Percentiles rank a stretch among this genome's conserved stretches.
These are phyloP conservation scores for Gaultheria prostrata DNA, from an alignment of 148 eudicot species.

Conservation along the genomic window DNA sequence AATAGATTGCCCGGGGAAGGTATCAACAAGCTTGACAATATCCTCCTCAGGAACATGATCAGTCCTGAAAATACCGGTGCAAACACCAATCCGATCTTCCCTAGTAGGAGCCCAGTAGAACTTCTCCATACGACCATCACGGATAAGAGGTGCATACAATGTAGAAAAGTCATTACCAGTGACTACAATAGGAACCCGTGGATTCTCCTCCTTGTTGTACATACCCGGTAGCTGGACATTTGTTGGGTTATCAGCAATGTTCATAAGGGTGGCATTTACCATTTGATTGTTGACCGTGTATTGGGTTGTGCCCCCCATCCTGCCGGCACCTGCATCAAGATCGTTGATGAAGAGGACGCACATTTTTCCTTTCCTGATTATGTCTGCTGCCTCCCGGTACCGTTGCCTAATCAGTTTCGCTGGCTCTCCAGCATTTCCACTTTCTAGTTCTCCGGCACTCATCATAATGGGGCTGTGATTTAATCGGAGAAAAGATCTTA, in stretches of 20 bases:
- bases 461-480: conserved; percentile 42
- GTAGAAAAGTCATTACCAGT: conserved; percentile 49
- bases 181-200: conserved; percentile 40
- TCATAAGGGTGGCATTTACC: conserved; percentile 56
- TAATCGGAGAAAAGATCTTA: background rate
- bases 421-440: conserved; percentile 48
- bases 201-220: conserved; percentile 46
- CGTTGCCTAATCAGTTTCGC: conserved; percentile 44
- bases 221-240: conserved; percentile 49
- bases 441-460: conserved; percentile 51
- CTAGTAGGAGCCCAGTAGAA: conserved; percentile 52
- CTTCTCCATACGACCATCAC: conserved; percentile 51
- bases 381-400: conserved; percentile 50
- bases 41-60: conserved; percentile 30
- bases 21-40: conserved; percentile 38
- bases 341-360: conserved; percentile 49
- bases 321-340: conserved; percentile 48
- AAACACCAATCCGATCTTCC: conserved; percentile 44
- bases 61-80: conserved; percentile 36
- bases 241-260: conserved; percentile 49
- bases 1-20: conserved; percentile 44
- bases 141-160: conserved; percentile 44
- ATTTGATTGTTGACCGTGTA: conserved; percentile 52
- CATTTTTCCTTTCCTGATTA: conserved; percentile 41
- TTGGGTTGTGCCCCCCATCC: conserved; percentile 43